These are phyloP conservation scores for Botrytis byssoidea DNA, from an alignment of 2,329 filamentous ascomycete genomes.

Conservation along the genomic window DNA sequence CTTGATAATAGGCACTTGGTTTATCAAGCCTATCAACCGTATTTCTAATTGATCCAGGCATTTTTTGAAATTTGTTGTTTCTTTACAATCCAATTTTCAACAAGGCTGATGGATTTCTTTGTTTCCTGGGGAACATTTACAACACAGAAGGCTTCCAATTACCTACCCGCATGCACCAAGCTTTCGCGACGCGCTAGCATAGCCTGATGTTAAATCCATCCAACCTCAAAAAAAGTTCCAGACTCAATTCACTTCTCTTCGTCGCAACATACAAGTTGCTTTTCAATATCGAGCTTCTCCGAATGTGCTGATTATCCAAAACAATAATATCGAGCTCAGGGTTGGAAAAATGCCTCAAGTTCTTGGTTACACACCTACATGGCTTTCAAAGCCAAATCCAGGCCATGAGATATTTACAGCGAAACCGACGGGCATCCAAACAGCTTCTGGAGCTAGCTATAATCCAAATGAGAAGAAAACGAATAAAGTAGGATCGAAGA, in stretches of 20 bases:
- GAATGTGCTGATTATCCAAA: slow-evolving; percentile 21
- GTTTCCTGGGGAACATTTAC: slow-evolving; percentile 20
- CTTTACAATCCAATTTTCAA: slow-evolving; percentile 7
- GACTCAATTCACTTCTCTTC: slow-evolving; percentile 10
- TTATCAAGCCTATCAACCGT: slow-evolving; percentile 92
- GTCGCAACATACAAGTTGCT: slow-evolving; percentile 18
- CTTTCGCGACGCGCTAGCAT: slow-evolving; percentile 31
- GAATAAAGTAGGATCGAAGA: slow-evolving; percentile 49
- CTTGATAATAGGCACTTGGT: slow-evolving; percentile 89
- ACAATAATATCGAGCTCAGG: slow-evolving; percentile 25
- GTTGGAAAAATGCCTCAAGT: slow-evolving; percentile 72
- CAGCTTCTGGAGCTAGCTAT: slow-evolving; percentile 26
- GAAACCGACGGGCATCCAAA: slow-evolving; percentile 39
- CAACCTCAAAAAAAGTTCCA: slow-evolving; percentile 27
- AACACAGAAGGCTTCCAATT: slow-evolving; percentile 5
- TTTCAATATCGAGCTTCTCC: slow-evolving; percentile 23
- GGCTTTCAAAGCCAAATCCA: slow-evolving; percentile 76
- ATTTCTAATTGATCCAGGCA: slow-evolving; percentile 47
- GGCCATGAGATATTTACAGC: slow-evolving; percentile 75
- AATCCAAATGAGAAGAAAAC: slow-evolving; percentile 43
- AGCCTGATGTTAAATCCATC: slow-evolving; percentile 15
- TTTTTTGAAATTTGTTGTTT: slow-evolving; percentile 24
- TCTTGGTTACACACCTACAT: slow-evolving; percentile 79
- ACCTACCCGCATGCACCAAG: not conserved
- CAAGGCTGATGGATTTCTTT: slow-evolving; percentile 22